These are phyloP conservation scores for Venturiaceae sp. DNA, from an alignment of 2,329 filamentous ascomycete genomes.

Conservation along the genomic window DNA sequence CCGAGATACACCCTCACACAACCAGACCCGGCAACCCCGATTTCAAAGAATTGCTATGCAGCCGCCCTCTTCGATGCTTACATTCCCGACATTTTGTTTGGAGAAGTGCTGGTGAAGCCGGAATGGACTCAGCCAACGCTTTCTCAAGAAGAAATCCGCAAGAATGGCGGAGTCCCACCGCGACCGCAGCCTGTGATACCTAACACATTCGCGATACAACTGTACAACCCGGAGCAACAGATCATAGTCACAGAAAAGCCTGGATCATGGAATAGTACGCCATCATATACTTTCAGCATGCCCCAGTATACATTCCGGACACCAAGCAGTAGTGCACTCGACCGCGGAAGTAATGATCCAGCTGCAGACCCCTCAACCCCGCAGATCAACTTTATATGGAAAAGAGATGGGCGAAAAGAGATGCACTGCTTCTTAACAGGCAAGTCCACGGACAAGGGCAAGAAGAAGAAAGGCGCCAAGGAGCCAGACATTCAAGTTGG, in stretches of 20 bases:
- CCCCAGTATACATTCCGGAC: conserved; percentile 75
- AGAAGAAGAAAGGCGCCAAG: conserved; percentile 60
- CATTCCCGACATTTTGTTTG: conserved; percentile 73
- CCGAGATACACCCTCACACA: conserved; percentile 75
- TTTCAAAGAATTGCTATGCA: conserved; percentile 75
- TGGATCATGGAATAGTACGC: conserved; percentile 63
- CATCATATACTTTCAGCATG: conserved; percentile 87
- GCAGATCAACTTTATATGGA: conserved; percentile 79
- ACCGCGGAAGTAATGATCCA: conserved; percentile 58
- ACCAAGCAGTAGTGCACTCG: conserved; percentile 69
- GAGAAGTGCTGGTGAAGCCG: conserved; percentile 73
- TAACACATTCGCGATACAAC: conserved; percentile 68
- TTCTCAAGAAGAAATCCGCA: conserved; percentile 70
- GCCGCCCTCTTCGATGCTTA: conserved; percentile 76
- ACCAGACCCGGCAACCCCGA: conserved; percentile 58
- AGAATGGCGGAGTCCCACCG: conserved; percentile 53
- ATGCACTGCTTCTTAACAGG: conserved; percentile 83
- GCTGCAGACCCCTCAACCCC: conserved; percentile 45
- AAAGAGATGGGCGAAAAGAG: conserved; percentile 79
- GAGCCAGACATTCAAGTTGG: conserved; percentile 96
- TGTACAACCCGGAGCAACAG: conserved; percentile 90
- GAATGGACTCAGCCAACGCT: conserved; percentile 78
- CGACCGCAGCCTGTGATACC: conserved; percentile 66
- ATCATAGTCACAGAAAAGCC: conserved; percentile 61
- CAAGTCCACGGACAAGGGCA: conserved; percentile 47